Percentiles rank a stretch among this genome's conserved stretches.
Conservation (phyloP, 1,139 yeast genomes). For the Candida tetrigidarum region DNA sequence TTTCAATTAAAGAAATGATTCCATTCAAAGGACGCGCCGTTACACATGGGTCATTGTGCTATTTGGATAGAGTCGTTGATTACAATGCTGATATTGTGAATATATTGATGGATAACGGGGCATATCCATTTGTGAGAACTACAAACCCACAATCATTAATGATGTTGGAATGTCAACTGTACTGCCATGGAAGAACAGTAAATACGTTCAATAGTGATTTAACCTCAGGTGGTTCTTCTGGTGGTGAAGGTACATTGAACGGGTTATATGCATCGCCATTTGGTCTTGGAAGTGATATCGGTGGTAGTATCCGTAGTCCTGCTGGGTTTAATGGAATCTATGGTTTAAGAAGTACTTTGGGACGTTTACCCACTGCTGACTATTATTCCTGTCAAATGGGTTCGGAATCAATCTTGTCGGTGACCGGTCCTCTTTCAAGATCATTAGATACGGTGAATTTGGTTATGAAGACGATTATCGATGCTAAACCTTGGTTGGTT, state of each 20-base stretch:
- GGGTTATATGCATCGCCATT: conserved; percentile 28
- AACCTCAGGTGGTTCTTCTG: conserved; percentile 50
- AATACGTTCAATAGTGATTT: conserved; percentile 57
- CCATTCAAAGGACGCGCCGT: conserved; percentile 19
- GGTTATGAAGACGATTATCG: conserved; percentile 29
- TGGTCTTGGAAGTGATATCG: conserved; percentile 35
- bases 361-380: conserved; percentile 24
- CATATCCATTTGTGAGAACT: conserved; percentile 41
- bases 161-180: conserved; percentile 57
- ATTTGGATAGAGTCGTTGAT: conserved; percentile 25
- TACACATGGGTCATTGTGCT: conserved; percentile 28
- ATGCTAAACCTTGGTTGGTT: conserved; percentile 26
- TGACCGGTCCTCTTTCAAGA: conserved; percentile 50
- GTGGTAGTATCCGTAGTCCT: conserved; percentile 33
- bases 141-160: conserved; percentile 60
- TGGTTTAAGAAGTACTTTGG: conserved; percentile 28
- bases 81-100: conserved; percentile 27
- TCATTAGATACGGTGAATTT: conserved; percentile 29
- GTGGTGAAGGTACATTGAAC: conserved; percentile 31
- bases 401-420: conserved; percentile 45
- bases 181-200: conserved; percentile 53
- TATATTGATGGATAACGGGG: conserved; percentile 23
- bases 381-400: conserved; percentile 27
- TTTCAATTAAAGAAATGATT: conserved; percentile 28
- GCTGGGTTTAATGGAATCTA: conserved; percentile 31